Evolutionary conservation across 2,329 filamentous ascomycete species (phyloP).

Genomic region (Fusarium lyarnte): DNA sequence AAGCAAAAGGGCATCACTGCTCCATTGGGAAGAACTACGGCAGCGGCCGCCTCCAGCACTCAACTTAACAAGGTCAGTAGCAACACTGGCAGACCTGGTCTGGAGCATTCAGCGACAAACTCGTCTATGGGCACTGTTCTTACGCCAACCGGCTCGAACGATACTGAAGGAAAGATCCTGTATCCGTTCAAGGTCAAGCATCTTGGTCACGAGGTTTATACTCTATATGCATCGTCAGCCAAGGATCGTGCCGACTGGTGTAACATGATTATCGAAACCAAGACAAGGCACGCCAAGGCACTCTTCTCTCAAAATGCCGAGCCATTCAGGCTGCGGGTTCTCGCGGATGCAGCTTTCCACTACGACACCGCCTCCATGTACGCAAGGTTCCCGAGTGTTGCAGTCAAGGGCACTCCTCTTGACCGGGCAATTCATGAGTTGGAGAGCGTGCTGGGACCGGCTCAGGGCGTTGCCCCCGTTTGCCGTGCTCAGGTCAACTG

Average conservation of each 20-base stretch:
- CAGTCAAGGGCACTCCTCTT: conserved; percentile 89
- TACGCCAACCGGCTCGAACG: conserved; percentile 61
- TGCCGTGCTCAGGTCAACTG: conserved; percentile 92
- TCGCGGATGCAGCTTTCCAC: conserved; percentile 91
- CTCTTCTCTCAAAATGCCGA: conserved; percentile 93
- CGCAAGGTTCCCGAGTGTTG: conserved; percentile 71
- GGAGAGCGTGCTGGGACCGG: conserved; percentile 78
- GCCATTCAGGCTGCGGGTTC: conserved; percentile 89
- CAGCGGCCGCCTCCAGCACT: conserved; percentile 67
- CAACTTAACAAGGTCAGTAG: conserved; percentile 66
- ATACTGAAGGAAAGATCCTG: conserved; percentile 82
- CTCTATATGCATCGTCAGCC: conserved; percentile 82
- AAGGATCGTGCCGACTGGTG: conserved; percentile 89
- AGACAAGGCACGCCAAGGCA: conserved; percentile 90
- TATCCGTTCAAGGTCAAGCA: conserved; percentile 98
- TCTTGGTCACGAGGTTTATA: conserved; percentile 92
- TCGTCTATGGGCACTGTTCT: conserved; percentile 69
- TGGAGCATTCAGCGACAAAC: conserved; percentile 75
- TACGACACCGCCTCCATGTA: conserved; percentile 72
- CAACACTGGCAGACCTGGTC: conserved; percentile 63
- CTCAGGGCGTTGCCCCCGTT: conserved; percentile 77
- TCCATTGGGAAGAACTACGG: conserved; percentile 66
- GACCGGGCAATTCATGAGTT: conserved; percentile 91
- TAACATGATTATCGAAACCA: conserved; percentile 91
- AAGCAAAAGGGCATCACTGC: conserved; percentile 81